Base-by-base conservation (phyloP, 164 flowering plant species). In the Cinnamomum chago region DNA sequence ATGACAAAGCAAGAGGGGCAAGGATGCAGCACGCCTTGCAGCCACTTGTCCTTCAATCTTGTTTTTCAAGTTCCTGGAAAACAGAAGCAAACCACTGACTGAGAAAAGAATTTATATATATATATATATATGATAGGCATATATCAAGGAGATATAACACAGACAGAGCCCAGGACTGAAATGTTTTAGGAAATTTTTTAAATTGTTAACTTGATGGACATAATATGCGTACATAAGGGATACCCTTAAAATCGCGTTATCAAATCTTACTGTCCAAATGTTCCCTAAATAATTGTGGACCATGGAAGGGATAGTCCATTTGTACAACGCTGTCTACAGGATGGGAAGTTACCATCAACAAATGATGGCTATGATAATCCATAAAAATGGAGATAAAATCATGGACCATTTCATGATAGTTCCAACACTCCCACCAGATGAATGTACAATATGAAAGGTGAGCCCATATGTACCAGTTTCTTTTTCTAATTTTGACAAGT, bases 1-100 rank as follows among this genome's bases (percentile, higher is more conserved):
- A 84, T 96, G 98, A 70, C 90, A 87, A 66, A 92, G 88, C 76
- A 94, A 79, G 81, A 94, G 87, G 2, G 99, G 99, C 74, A 96
- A 80, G 35, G 90, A 89, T 65, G 97, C 85, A 64, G 98, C 98
- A 72, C 92, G 97, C 77, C 98, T 87, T 73, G 83, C 82, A 82
- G 93, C 91, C 58, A 92, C 98, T 78, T 87, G 83, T 13, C 82
- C 90, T 85, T 89, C 90, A 71, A 92, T 84, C 82, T 86, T 96
- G 85, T 79, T 87, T 79, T 82, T 86, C 79, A 94, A 81, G 82
- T 73, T 82, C 87, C 98, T 95, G 84, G 67, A 76, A n/a, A 35
- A 72, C 28, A n/a, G 62, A 58, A 64, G 24, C 3, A 55, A 67
- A 67, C 60, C 60, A 17, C 13, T 55, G 60, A 17, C n/a, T 55